Evolutionary conservation across 352 stramenopile species (phyloP).

Genomic region (Phytophthora pseudosyringae): DNA sequence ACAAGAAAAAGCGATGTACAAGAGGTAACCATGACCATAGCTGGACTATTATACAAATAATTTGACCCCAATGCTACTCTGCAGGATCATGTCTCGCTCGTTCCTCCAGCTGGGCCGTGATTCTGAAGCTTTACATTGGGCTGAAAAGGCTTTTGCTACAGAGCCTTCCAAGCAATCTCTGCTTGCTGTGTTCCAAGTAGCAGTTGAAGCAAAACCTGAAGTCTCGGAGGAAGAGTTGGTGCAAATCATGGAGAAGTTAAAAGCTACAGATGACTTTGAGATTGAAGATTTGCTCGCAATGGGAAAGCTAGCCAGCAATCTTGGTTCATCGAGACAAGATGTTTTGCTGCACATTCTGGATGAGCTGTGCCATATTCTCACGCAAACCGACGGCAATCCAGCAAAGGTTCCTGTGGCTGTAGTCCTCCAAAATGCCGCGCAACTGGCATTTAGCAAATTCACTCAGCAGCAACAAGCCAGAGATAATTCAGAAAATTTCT

Average conservation of each 20-base stretch:
- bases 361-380: constrained; percentile 44
- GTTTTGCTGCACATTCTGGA: constrained; percentile 61
- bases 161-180: constrained; percentile 71
- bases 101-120: constrained; percentile 44
- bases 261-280: constrained; percentile 66
- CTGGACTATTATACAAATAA: neutral
- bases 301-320: constrained; percentile 47
- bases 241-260: constrained; percentile 45
- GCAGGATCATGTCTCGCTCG: constrained; percentile 45
- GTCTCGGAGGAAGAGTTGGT: constrained; percentile 19
- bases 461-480: constrained; percentile 11
- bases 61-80: constrained; percentile 3
- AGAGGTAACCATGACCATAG: constrained; percentile 44
- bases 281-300: constrained; percentile 64
- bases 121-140: constrained; percentile 46
- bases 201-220: constrained; percentile 29
- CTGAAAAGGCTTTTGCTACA: constrained; percentile 49
- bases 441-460: constrained; percentile 54
- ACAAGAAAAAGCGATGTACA: constrained; percentile 55
- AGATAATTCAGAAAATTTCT: constrained; percentile 19
- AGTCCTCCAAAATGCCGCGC: constrained; percentile 74
- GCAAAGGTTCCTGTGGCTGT: constrained; percentile 41
- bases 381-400: constrained; percentile 16
- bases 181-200: constrained; percentile 58
- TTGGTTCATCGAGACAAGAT: constrained; percentile 38